Evolutionary conservation across 495 filamentous ascomycete species (phyloP), one percentile per base, ranked within the genome.

Genomic region (Halenospora varia): DNA sequence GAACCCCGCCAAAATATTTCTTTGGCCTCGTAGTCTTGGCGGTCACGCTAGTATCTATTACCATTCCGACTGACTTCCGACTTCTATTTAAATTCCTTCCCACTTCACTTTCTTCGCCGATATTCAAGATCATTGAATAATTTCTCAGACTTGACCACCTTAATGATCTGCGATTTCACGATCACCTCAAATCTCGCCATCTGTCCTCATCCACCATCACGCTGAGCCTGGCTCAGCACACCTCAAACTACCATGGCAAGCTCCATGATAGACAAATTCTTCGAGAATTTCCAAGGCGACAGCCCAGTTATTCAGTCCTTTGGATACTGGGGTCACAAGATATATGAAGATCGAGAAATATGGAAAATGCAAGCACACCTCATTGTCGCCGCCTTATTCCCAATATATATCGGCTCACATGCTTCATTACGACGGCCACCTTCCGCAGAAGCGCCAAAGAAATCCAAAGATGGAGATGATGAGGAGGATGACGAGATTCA

Each of bases 401-500:
- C 88, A 3, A 88, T 96, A 51, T 88, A 80, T 68, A 75, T 86
- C 47, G 86, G 84, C 47, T 75, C 88, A 47, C 83, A 92, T 72
- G 82, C 82, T 29, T 90, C 85, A 46, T 80, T 88, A 25, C 81
- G 83, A 19, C 81, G 90, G 26, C 93, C 93, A 10, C 83, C 87
- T 0, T 95, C 91, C 2, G 91, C 90, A 19, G 86, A 85, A 25
- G 78, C 80, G 66, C 77, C 83, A 9, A 73, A 69, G 55, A 73
- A 71, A 48, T 73, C 68, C 53, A 73, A 76, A 26, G 68, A 71
- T 41, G 60, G 71, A n/a, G n/a, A n/a, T 42, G 75, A 77, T 2
- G 82, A 84, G n/a, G 77, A 86, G 11, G 80, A 83, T 10, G 80
- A 82, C 46, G 75, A 75, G 8, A 68, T 76, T 0, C 76, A 78